A percentile compares a stretch with the other conserved stretches of the same genome.
Conservation (phyloP, 352 stramenopile species). For the Globisporangium emineosum region DNA sequence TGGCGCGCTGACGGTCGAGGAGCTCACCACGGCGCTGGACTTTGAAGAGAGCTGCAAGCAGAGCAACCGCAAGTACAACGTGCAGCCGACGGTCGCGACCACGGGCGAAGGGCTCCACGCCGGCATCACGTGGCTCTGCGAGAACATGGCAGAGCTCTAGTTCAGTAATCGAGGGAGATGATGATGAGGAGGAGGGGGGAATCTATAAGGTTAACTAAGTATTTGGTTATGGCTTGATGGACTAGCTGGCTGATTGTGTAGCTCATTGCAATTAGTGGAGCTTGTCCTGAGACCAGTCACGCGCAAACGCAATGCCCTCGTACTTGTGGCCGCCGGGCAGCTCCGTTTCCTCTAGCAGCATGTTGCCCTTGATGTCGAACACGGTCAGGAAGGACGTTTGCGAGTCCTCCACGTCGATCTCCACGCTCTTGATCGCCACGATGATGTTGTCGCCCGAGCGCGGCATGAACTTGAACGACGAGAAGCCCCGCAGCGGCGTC, state of each 20-base stretch:
- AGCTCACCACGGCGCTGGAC: slow-evolving; percentile 46
- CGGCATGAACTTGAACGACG: slow-evolving; percentile 94
- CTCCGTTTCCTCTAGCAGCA: slow-evolving; percentile 89
- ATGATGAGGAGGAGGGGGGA: not conserved
- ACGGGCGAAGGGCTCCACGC: slow-evolving; percentile 71
- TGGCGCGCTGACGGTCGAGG: slow-evolving; percentile 39
- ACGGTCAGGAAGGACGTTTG: slow-evolving; percentile 93
- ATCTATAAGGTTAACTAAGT: slow-evolving; percentile 14
- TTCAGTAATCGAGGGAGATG: not conserved
- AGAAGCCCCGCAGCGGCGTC: slow-evolving; percentile 89
- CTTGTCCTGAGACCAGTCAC: slow-evolving; percentile 60
- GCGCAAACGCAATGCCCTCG: slow-evolving; percentile 91
- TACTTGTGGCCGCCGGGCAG: slow-evolving; percentile 91
- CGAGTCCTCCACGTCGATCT: slow-evolving; percentile 86
- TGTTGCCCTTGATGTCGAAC: slow-evolving; percentile 89
- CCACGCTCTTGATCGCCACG: slow-evolving; percentile 92
- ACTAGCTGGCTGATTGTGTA: not conserved
- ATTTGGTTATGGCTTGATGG: not conserved
- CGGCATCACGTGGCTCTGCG: slow-evolving; percentile 74
- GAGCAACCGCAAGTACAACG: slow-evolving; percentile 42
- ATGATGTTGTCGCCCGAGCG: slow-evolving; percentile 89
- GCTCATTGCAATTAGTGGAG: slow-evolving; percentile 15
- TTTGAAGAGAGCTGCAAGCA: slow-evolving; percentile 50
- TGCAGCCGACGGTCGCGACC: slow-evolving; percentile 75
- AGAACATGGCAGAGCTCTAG: slow-evolving; percentile 68